These are phyloP conservation scores for Globisporangium nodosum DNA, from an alignment of 352 stramenopile species.

Conservation along the genomic window DNA sequence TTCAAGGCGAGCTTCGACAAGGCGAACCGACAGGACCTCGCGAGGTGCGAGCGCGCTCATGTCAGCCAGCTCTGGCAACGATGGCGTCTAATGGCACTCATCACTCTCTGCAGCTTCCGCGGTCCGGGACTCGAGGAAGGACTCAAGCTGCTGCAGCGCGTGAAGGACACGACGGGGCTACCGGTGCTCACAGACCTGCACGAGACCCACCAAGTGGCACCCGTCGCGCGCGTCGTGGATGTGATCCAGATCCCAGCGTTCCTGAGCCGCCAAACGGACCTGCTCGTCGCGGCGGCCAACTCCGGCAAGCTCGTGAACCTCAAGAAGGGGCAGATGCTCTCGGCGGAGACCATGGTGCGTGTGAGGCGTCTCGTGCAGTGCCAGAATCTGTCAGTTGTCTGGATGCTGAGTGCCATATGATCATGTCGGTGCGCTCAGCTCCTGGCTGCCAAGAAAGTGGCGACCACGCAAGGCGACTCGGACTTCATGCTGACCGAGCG, in stretches of 20 bases:
- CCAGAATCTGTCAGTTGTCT: background rate
- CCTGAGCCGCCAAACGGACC: conserved; percentile 85
- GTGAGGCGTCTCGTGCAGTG: too few species aligned
- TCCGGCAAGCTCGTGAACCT: conserved; percentile 81
- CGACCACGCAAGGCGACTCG: conserved; percentile 47
- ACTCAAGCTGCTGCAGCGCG: conserved; percentile 64
- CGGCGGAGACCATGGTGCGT: conserved; percentile 67
- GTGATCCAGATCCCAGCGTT: conserved; percentile 88
- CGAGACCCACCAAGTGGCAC: conserved; percentile 72
- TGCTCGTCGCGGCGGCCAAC: conserved; percentile 70
- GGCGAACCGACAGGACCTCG: conserved; percentile 79
- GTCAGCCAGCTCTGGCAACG: too few species aligned
- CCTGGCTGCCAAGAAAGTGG: conserved; percentile 68
- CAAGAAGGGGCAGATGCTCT: conserved; percentile 88
- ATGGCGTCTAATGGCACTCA: background rate
- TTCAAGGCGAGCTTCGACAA: conserved; percentile 91
- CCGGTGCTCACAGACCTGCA: conserved; percentile 84
- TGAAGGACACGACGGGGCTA: conserved; percentile 66
- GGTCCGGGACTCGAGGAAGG: conserved; percentile 66
- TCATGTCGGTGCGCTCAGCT: conserved; percentile 23
- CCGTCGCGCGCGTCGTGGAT: conserved; percentile 65
- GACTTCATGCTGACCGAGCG: conserved; percentile 85
- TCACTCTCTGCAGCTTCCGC: conserved; percentile 40
- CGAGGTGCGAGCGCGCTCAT: conserved; percentile 18
- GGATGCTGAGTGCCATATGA: background rate